These are phyloP conservation scores for Aspergillus luchuensis DNA, from an alignment of 2,329 filamentous ascomycete genomes.

Conservation along the genomic window DNA sequence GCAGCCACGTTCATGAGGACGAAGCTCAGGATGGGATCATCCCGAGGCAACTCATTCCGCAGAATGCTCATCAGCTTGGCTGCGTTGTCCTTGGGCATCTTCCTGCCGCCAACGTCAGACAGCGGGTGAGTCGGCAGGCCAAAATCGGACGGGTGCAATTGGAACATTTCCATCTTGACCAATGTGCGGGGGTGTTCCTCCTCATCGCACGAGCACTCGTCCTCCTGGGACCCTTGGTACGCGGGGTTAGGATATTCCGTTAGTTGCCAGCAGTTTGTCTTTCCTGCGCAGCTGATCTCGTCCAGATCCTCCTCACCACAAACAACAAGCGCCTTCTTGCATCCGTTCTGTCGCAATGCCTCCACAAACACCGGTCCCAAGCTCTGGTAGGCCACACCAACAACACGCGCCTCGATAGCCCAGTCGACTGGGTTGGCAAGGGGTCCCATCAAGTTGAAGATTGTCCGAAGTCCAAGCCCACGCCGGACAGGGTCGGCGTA, in stretches of 20 bases:
- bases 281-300: conserved; percentile 88
- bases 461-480: conserved; percentile 89
- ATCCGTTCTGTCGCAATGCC: conserved; percentile 73
- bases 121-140: conserved; percentile 76
- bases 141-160: conserved; percentile 80
- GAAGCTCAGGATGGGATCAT: conserved; percentile 88
- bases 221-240: conserved; percentile 44
- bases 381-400: conserved; percentile 88
- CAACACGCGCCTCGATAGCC: conserved; percentile 80
- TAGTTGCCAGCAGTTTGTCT: conserved; percentile 86
- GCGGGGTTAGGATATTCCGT: conserved; percentile 53
- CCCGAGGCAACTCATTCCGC: conserved; percentile 67
- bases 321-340: conserved; percentile 82
- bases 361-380: conserved; percentile 89
- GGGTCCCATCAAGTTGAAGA: conserved; percentile 95
- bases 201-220: conserved; percentile 47
- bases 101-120: conserved; percentile 76
- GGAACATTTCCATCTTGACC: conserved; percentile 73
- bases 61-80: conserved; percentile 77
- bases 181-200: conserved; percentile 43
- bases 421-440: conserved; percentile 87
- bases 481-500: conserved; percentile 82
- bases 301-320: conserved; percentile 95
- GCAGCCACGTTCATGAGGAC: conserved; percentile 93
- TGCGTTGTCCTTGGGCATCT: conserved; percentile 84